These are phyloP conservation scores for Penicillium sp. DNA, from an alignment of 2,329 filamentous ascomycete genomes.

Conservation along the genomic window DNA sequence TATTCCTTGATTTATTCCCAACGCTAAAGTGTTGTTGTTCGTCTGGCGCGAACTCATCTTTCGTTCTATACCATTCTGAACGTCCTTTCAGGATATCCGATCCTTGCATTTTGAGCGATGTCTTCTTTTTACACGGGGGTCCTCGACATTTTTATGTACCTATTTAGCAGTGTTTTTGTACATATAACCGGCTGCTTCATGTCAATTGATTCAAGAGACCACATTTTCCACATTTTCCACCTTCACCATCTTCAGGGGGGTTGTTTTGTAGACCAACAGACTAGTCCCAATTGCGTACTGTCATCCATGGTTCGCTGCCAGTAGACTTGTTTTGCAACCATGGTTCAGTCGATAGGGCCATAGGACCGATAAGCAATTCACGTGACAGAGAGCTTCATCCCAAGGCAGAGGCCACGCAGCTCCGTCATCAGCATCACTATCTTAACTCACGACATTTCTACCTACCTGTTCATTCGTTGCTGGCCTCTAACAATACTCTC, in stretches of 20 bases:
- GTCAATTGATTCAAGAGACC: background rate
- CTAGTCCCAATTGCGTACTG: background rate
- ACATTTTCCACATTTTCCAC: background rate
- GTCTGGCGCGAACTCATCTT: slow-evolving; percentile 3
- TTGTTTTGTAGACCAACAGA: background rate
- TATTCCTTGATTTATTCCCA: background rate
- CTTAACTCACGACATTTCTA: background rate
- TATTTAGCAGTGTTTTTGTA: slow-evolving; percentile 11
- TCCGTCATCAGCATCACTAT: slow-evolving; percentile 8
- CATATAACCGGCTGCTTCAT: slow-evolving; percentile 6
- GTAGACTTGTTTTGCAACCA: background rate
- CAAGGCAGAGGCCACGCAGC: slow-evolving; percentile 23
- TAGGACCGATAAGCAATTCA: slow-evolving; percentile 20
- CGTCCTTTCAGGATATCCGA: slow-evolving; percentile 1
- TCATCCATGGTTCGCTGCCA: background rate
- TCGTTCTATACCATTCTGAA: background rate
- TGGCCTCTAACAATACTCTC: background rate
- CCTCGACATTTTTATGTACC: slow-evolving; percentile 5
- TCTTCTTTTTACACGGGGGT: background rate
- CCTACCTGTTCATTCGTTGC: background rate
- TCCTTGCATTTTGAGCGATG: background rate
- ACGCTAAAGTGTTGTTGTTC: background rate
- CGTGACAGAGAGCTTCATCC: slow-evolving; percentile 25
- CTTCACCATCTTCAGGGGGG: background rate
- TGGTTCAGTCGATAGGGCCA: slow-evolving; percentile 5